These are phyloP conservation scores for Lentinula detonsa DNA, from an alignment of 768 basidiomycete species.

Conservation along the genomic window DNA sequence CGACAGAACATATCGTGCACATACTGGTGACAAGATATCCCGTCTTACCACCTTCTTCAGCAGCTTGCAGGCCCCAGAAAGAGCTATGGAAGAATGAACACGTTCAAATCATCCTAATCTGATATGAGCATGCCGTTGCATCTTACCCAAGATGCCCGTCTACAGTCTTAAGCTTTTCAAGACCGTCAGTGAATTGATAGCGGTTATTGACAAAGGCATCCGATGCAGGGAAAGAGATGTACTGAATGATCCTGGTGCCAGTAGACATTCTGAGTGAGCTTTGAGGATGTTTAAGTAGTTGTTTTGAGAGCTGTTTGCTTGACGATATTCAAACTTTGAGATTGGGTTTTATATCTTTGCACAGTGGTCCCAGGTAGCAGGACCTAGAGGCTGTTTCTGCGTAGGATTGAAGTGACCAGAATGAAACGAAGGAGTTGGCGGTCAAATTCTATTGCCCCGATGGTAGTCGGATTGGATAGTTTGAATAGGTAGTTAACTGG, in stretches of 20 bases:
- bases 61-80: neutral
- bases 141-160: neutral
- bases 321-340: neutral
- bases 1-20: neutral
- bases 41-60: neutral
- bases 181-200: neutral
- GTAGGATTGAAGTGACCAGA: neutral
- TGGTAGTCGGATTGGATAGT: neutral
- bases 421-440: neutral
- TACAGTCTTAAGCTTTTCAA: neutral
- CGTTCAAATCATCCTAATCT: neutral
- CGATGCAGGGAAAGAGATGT: neutral
- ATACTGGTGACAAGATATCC: slow-evolving; percentile 2
- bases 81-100: neutral
- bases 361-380: neutral
- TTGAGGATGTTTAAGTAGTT: neutral
- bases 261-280: neutral
- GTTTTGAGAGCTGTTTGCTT: neutral
- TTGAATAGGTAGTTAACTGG: neutral
- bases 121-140: neutral
- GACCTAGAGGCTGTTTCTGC: neutral
- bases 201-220: neutral
- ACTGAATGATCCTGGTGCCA: neutral
- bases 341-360: neutral
- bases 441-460: neutral